Evolutionary conservation across 2,329 filamentous ascomycete species (phyloP).

Genomic region (Fusarium succisae): DNA sequence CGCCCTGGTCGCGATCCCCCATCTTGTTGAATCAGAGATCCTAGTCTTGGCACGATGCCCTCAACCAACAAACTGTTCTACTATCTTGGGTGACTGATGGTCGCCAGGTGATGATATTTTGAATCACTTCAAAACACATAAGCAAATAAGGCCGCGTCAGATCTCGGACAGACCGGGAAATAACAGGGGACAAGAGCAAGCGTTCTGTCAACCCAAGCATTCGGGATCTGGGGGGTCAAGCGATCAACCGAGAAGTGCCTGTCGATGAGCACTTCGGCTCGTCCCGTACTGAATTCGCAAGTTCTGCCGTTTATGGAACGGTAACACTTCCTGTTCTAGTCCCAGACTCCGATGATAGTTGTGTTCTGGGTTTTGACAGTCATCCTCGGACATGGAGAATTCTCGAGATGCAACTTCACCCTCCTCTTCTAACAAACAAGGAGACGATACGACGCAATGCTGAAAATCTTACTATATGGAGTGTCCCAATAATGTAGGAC

Average conservation of each 20-base stretch:
- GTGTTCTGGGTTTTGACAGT: constrained; percentile 15
- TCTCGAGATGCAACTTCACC: constrained; percentile 18
- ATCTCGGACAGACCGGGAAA: constrained; percentile 16
- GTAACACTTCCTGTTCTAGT: constrained; percentile 18
- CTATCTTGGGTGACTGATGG: neutral
- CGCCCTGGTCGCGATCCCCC: constrained; percentile 20
- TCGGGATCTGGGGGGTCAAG: constrained; percentile 32
- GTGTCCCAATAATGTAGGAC: constrained; percentile 13
- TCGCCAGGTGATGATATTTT: neutral
- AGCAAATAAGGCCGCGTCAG: constrained; percentile 12
- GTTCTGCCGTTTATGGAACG: constrained; percentile 34
- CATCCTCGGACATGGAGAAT: constrained; percentile 31
- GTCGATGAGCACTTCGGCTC: constrained; percentile 38
- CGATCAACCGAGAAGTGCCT: constrained; percentile 25
- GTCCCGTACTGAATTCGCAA: constrained; percentile 42
- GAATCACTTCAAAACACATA: constrained; percentile 3
- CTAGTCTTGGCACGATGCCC: neutral
- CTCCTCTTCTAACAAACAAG: constrained; percentile 17
- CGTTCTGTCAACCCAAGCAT: constrained; percentile 29
- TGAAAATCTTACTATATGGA: constrained; percentile 13
- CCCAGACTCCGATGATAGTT: constrained; percentile 14
- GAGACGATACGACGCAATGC: constrained; percentile 18
- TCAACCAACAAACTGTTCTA: constrained; percentile 10
- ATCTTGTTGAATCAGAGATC: constrained; percentile 32
- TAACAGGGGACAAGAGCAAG: constrained; percentile 23